Conservation (phyloP, 345 rosid species). For the Zanthoxylum bungeanum region DNA sequence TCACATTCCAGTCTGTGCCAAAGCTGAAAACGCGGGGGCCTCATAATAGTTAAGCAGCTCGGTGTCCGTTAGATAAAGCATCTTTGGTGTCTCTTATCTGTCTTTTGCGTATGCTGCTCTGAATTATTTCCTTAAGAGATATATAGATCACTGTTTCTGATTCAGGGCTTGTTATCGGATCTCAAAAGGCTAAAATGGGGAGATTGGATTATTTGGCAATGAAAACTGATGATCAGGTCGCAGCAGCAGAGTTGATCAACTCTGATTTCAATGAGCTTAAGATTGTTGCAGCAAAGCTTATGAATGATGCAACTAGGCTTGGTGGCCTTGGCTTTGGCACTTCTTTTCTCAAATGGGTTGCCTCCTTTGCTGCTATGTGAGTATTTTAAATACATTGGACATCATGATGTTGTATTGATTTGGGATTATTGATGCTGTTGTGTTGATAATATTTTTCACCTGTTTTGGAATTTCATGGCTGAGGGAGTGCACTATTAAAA, state of each 20-base stretch:
- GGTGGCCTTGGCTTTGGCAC: conserved; percentile 80
- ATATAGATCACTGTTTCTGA: background rate
- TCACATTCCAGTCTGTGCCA: background rate
- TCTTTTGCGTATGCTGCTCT: background rate
- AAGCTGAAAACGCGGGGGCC: background rate
- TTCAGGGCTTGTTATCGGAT: background rate
- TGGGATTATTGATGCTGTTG: background rate
- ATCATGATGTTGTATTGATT: background rate
- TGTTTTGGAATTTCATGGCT: background rate
- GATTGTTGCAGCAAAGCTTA: conserved; percentile 52
- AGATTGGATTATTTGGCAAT: conserved; percentile 60
- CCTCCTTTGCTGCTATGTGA: conserved; percentile 82
- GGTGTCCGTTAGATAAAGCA: background rate
- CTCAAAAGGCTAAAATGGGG: conserved; percentile 41
- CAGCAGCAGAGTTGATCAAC: conserved; percentile 38
- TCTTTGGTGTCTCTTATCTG: background rate
- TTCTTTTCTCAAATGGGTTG: conserved; percentile 81
- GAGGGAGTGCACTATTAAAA: background rate
- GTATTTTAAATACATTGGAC: conserved; percentile 11
- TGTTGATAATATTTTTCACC: background rate
- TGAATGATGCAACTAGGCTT: conserved; percentile 46
- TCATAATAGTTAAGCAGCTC: background rate
- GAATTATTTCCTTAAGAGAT: background rate
- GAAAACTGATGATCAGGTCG: conserved; percentile 47
- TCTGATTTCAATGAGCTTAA: conserved; percentile 63